These are phyloP conservation scores for Candida krabiensis DNA, from an alignment of 805 yeast species.

Conservation along the genomic window DNA sequence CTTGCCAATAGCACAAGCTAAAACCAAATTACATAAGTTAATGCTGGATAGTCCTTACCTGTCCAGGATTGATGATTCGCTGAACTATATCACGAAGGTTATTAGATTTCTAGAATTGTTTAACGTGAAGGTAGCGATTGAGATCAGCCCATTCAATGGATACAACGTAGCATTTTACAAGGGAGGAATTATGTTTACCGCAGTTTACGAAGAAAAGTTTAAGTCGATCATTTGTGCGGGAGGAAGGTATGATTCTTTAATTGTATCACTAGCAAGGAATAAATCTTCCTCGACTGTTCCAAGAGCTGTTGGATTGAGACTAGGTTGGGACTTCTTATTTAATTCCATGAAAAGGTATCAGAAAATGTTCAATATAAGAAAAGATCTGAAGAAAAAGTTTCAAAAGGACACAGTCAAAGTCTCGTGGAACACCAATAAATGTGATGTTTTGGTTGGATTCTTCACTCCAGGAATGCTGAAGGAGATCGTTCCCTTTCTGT, in stretches of 20 bases:
- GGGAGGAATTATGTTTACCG: conserved; percentile 87
- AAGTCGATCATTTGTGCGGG: conserved; percentile 76
- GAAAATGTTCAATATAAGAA: conserved; percentile 32
- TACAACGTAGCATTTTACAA: conserved; percentile 78
- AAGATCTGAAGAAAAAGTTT: conserved; percentile 32
- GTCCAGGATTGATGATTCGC: conserved; percentile 58
- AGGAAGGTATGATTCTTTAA: conserved; percentile 83
- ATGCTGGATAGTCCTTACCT: conserved; percentile 74
- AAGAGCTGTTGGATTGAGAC: conserved; percentile 82
- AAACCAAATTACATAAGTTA: conserved; percentile 58
- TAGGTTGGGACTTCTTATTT: conserved; percentile 70
- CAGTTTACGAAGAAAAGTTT: conserved; percentile 61
- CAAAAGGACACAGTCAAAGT: conserved; percentile 28
- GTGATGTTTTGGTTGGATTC: conserved; percentile 80
- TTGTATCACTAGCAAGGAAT: conserved; percentile 61
- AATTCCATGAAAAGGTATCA: conserved; percentile 49
- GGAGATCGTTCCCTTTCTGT: conserved; percentile 61
- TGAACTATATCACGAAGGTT: conserved; percentile 63
- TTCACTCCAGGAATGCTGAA: conserved; percentile 56
- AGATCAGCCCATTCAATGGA: conserved; percentile 79
- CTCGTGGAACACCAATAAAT: conserved; percentile 57
- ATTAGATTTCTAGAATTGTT: conserved; percentile 52
- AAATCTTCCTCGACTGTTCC: conserved; percentile 35
- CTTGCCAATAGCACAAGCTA: conserved; percentile 65
- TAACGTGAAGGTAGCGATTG: conserved; percentile 50